Conservation (phyloP, 441 rosid genomes). For the Metrosideros polymorpha region DNA sequence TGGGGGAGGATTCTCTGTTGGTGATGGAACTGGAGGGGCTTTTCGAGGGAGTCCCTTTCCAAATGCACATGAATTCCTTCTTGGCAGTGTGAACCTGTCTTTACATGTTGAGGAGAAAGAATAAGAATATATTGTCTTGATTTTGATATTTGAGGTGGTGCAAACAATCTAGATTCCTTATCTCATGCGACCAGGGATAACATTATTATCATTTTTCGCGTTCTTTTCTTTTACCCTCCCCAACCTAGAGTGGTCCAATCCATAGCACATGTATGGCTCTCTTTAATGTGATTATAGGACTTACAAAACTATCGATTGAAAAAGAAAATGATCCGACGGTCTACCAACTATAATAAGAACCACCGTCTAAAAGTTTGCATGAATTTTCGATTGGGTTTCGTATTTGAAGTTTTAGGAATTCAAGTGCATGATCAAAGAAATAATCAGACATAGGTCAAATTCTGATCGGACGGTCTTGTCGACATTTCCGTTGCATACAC, state of each 20-base stretch:
- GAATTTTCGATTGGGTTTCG: neutral
- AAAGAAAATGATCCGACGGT: accelerated
- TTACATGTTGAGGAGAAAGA: neutral
- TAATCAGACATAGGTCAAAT: neutral
- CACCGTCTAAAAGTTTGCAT: neutral
- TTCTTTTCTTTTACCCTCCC: neutral
- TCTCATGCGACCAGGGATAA: neutral
- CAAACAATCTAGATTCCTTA: neutral
- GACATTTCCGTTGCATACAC: neutral
- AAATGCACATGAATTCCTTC: neutral
- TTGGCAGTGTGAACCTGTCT: neutral
- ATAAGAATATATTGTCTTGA: neutral
- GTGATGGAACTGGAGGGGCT: neutral
- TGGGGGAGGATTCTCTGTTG: neutral
- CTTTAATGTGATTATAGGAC: neutral
- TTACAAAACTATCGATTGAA: neutral
- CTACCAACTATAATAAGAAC: neutral
- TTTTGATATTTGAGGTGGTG: neutral
- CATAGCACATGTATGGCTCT: neutral
- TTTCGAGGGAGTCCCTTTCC: neutral
- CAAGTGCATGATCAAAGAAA: neutral
- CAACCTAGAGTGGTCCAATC: neutral
- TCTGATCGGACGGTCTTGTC: neutral
- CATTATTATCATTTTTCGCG: neutral
- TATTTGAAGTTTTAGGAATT: neutral